These are phyloP conservation scores for Aspergillus brasiliensis DNA, from an alignment of 2,329 filamentous ascomycete genomes.

Conservation along the genomic window DNA sequence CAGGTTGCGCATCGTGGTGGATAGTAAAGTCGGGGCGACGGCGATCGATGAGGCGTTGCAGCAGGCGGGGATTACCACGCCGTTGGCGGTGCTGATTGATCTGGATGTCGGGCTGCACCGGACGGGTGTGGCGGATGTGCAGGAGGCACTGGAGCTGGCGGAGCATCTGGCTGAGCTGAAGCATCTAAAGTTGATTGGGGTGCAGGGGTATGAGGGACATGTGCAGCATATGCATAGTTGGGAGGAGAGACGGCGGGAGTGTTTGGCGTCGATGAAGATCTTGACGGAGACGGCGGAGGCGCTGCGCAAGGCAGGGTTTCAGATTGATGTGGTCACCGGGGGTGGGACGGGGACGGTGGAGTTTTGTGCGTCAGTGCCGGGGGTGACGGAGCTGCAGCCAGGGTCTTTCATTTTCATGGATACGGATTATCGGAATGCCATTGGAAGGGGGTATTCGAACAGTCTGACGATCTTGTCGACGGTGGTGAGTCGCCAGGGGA, in stretches of 20 bases:
- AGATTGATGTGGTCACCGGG: constrained; percentile 54
- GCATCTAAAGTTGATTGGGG: constrained; percentile 50
- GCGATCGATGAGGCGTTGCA: constrained; percentile 50
- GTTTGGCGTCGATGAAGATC: constrained; percentile 50
- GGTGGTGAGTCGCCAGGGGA: constrained; percentile 52
- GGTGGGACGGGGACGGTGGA: constrained; percentile 57
- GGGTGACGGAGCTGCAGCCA: constrained; percentile 58
- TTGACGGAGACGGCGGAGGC: constrained; percentile 48
- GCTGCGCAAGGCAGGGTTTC: constrained; percentile 46
- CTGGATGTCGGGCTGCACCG: constrained; percentile 55
- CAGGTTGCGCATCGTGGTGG: constrained; percentile 51
- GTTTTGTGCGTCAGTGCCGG: constrained; percentile 54
- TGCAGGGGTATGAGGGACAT: constrained; percentile 58
- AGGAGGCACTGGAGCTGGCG: constrained; percentile 45
- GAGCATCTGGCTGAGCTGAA: constrained; percentile 38
- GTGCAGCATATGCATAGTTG: constrained; percentile 53
- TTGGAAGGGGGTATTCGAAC: constrained; percentile 53
- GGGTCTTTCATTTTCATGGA: constrained; percentile 62
- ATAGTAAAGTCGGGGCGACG: constrained; percentile 48
- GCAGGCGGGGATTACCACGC: constrained; percentile 38
- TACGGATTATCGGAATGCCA: constrained; percentile 57
- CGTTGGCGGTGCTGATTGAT: constrained; percentile 50
- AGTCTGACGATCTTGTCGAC: constrained; percentile 54
- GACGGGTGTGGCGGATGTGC: constrained; percentile 50
- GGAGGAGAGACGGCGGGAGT: constrained; percentile 46